phyloP scores from a whole-genome alignment of 306 rosid species.

The Pyrus bretschneideri region DNA sequence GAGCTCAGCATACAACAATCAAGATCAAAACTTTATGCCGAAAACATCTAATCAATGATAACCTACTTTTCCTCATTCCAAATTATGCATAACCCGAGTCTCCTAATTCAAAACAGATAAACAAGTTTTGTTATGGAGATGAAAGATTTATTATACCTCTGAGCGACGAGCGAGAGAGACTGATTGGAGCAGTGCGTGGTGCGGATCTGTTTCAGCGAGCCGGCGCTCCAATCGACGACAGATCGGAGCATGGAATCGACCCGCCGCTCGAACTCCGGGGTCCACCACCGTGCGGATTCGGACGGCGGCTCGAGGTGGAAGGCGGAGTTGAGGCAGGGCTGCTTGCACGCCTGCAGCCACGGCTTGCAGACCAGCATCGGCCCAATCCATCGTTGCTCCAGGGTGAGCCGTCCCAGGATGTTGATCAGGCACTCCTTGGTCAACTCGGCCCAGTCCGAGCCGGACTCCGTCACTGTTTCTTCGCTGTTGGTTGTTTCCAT shows the following conservation, averaged over 20 bases:
- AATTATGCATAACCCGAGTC: neutral
- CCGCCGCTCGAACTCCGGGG: slow-evolving; percentile 46
- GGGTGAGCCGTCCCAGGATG: slow-evolving; percentile 64
- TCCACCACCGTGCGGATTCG: slow-evolving; percentile 57
- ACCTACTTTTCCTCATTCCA: neutral
- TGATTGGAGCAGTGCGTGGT: slow-evolving; percentile 66
- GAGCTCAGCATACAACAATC: neutral
- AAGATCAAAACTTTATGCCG: neutral
- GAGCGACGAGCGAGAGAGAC: slow-evolving; percentile 52
- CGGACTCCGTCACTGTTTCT: slow-evolving; percentile 8
- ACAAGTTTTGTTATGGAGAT: neutral
- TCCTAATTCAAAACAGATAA: neutral
- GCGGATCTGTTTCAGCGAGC: slow-evolving; percentile 51
- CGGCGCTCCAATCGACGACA: slow-evolving; percentile 42
- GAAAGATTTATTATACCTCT: slow-evolving; percentile 32
- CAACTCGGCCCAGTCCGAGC: slow-evolving; percentile 62
- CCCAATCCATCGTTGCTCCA: slow-evolving; percentile 65
- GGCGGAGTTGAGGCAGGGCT: slow-evolving; percentile 51
- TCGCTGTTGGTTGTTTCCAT: slow-evolving; percentile 23
- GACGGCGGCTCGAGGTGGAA: slow-evolving; percentile 60
- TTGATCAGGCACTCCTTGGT: slow-evolving; percentile 64
- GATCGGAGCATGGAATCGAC: slow-evolving; percentile 80
- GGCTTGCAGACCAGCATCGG: slow-evolving; percentile 70
- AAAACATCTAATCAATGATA: neutral
- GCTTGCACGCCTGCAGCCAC: slow-evolving; percentile 61